phyloP scores from a whole-genome alignment of 2,329 filamentous ascomycete species.

The Chalaropsis ovoidea region DNA sequence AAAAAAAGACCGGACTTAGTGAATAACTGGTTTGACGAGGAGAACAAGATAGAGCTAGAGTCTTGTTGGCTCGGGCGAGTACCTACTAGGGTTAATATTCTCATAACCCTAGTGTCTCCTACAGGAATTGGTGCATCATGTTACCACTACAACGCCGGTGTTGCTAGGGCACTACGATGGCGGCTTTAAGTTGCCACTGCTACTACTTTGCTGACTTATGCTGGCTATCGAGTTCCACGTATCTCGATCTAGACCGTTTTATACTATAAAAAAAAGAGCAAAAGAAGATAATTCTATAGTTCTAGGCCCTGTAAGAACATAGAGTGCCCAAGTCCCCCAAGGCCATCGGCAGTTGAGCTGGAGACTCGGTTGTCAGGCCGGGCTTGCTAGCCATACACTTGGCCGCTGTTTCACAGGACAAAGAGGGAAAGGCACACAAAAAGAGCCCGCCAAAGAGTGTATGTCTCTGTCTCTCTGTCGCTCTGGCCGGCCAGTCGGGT shows the following conservation, averaged over 20 bases:
- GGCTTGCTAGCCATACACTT: neutral
- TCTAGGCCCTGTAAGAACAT: too few species aligned
- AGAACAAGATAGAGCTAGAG: neutral
- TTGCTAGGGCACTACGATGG: too few species aligned
- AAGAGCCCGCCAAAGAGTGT: neutral
- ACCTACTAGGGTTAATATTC: neutral
- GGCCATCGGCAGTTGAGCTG: neutral
- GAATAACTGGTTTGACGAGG: neutral
- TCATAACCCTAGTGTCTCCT: neutral
- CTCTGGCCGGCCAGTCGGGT: conserved; percentile 7
- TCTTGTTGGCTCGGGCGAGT: neutral
- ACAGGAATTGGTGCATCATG: too few species aligned
- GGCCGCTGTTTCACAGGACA: neutral
- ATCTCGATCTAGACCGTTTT: too few species aligned
- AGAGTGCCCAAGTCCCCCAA: too few species aligned
- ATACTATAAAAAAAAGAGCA: too few species aligned
- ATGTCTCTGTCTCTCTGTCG: neutral
- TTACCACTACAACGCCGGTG: too few species aligned
- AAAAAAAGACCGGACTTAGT: neutral
- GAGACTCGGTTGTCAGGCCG: neutral
- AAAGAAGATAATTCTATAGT: too few species aligned
- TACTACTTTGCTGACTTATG: neutral
- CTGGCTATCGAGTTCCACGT: too few species aligned
- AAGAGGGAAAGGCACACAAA: neutral
- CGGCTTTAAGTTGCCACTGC: neutral